These are phyloP conservation scores for Alternaria consortialis DNA, from an alignment of 2,329 filamentous ascomycete genomes.

Conservation along the genomic window DNA sequence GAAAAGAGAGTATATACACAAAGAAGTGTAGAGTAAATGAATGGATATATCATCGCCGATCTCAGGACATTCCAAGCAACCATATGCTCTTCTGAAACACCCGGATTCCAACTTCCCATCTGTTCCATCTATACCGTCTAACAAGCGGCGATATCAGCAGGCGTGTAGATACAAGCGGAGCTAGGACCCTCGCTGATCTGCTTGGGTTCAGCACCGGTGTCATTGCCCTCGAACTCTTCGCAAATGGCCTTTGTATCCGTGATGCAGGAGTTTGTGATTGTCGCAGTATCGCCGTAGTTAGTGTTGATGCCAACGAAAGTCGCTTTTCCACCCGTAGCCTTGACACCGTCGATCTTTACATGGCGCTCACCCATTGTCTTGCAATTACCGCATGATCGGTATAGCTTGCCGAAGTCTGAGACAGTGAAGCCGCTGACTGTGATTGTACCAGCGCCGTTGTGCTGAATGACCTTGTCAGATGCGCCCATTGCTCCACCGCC, in stretches of 20 bases:
- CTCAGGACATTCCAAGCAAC: neutral
- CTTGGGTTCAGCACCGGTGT: constrained; percentile 39
- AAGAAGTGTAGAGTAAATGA: neutral
- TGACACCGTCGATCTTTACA: constrained; percentile 57
- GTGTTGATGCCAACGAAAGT: constrained; percentile 60
- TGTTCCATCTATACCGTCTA: constrained; percentile 10
- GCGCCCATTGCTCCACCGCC: constrained; percentile 53
- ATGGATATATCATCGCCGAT: neutral
- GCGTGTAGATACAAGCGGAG: constrained; percentile 27
- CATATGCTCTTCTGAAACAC: neutral
- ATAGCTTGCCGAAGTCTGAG: constrained; percentile 54
- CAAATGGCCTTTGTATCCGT: constrained; percentile 43
- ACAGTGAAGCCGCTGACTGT: constrained; percentile 49
- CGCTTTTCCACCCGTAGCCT: constrained; percentile 53
- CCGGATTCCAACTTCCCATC: neutral
- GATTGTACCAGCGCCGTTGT: constrained; percentile 54
- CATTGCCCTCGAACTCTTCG: constrained; percentile 47
- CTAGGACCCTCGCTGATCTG: constrained; percentile 36
- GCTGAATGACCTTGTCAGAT: constrained; percentile 55
- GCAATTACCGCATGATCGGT: constrained; percentile 59
- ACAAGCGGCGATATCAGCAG: constrained; percentile 30
- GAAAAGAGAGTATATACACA: constrained; percentile 2
- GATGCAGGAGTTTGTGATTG: constrained; percentile 49
- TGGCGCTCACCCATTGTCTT: constrained; percentile 58
- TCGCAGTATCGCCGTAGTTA: constrained; percentile 61